phyloP scores from a whole-genome alignment of 345 rosid species.

The Lumnitzera racemosa region DNA sequence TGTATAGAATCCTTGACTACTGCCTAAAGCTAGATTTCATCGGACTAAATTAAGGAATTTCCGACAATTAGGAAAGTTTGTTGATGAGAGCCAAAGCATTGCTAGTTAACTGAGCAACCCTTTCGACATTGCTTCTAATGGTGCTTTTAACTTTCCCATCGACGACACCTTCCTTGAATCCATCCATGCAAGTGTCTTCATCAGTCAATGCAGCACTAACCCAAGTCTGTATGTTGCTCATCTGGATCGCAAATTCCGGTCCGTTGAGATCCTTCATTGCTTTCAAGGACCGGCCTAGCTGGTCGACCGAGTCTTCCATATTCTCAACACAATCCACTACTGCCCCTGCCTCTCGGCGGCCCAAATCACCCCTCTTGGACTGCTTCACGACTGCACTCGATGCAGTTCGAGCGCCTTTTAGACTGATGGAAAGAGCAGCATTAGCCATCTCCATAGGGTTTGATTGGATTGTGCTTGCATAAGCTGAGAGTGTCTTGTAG shows the following conservation, averaged over 20 bases:
- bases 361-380: slow-evolving; percentile 5
- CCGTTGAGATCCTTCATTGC: slow-evolving; percentile 27
- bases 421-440: slow-evolving; percentile 23
- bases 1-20: too few relatives aligned
- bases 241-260: slow-evolving; percentile 23
- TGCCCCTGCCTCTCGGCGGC: slow-evolving; percentile 20
- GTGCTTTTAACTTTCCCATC: slow-evolving; percentile 18
- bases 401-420: slow-evolving; percentile 10
- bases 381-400: slow-evolving; percentile 12
- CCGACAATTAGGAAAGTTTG: not conserved
- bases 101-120: slow-evolving; percentile 32
- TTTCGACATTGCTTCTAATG: slow-evolving; percentile 13
- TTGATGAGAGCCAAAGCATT: slow-evolving; percentile 34
- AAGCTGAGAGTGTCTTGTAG: slow-evolving; percentile 26
- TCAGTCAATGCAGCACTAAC: slow-evolving; percentile 45
- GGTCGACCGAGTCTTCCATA: slow-evolving; percentile 25
- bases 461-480: slow-evolving; percentile 18
- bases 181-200: slow-evolving; percentile 32
- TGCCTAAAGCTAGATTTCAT: too few relatives aligned
- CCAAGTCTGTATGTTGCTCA: slow-evolving; percentile 33
- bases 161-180: slow-evolving; percentile 16
- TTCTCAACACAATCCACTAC: slow-evolving; percentile 30
- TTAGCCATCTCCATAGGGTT: slow-evolving; percentile 21
- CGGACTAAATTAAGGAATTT: not conserved
- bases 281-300: slow-evolving; percentile 19